phyloP scores from a whole-genome alignment of 2,329 filamentous ascomycete genomes.

The Metarhizium robertsii region DNA sequence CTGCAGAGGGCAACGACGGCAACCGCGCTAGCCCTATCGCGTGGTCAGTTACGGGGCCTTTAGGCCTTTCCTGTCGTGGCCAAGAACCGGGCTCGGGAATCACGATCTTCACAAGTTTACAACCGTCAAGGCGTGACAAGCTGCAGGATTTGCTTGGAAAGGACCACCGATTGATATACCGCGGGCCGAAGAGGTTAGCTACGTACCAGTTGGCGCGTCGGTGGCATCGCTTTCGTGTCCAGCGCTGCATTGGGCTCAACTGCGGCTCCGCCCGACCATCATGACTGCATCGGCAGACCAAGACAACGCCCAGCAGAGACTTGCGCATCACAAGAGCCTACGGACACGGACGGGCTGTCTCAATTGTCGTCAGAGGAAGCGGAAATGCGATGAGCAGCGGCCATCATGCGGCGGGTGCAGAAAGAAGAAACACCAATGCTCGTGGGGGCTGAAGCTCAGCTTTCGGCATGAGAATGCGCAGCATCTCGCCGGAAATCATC shows the following conservation, averaged over 20 bases:
- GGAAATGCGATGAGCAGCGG: conserved; percentile 27
- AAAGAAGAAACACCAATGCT: conserved; percentile 21
- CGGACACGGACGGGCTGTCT: conserved; percentile 17
- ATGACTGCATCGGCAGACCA: not conserved
- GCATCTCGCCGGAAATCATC: conserved; percentile 20
- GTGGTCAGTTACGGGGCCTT: too few species aligned
- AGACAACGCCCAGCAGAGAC: not conserved
- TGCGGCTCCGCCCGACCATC: not conserved
- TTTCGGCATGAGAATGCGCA: conserved; percentile 28
- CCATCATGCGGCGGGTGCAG: conserved; percentile 25
- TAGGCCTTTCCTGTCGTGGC: too few species aligned
- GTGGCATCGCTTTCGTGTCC: not conserved
- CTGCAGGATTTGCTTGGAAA: too few species aligned
- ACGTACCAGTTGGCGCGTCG: not conserved
- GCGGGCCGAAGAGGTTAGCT: too few species aligned
- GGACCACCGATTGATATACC: too few species aligned
- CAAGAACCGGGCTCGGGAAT: too few species aligned
- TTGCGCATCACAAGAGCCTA: not conserved
- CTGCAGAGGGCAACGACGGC: too few species aligned
- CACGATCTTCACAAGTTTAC: too few species aligned
- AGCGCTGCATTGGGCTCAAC: not conserved
- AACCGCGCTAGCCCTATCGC: too few species aligned
- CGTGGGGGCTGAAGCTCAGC: conserved; percentile 28
- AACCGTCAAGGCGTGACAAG: too few species aligned
- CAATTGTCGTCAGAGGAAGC: conserved; percentile 29